Conservation (phyloP, 2,329 filamentous ascomycete species). For the Trichoderma simmonsii region DNA sequence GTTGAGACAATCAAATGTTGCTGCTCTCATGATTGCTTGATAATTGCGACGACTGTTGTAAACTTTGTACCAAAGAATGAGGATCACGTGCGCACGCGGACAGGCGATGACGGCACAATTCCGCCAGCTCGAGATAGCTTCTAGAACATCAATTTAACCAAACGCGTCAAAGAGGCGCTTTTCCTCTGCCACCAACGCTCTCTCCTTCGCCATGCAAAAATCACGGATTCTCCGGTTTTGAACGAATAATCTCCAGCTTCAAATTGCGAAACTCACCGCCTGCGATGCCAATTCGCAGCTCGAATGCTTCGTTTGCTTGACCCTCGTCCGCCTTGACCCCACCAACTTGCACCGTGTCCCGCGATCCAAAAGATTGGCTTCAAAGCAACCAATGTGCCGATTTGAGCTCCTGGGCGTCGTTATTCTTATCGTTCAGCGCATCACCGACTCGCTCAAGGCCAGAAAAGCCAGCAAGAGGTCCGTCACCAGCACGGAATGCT, state of each 20-base stretch:
- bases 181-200: background rate
- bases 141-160: background rate
- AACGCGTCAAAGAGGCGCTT: constrained; percentile 11
- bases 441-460: constrained; percentile 39
- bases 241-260: background rate
- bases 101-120: constrained; percentile 12
- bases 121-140: background rate
- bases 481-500: background rate
- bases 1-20: background rate
- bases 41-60: background rate
- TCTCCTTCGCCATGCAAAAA: background rate
- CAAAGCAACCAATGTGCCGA: constrained; percentile 45
- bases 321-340: constrained; percentile 7
- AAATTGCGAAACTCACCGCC: background rate
- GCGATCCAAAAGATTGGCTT: background rate
- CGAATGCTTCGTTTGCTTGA: background rate
- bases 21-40: background rate
- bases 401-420: constrained; percentile 51
- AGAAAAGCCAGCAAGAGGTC: constrained; percentile 32
- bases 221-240: background rate
- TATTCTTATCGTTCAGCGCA: constrained; percentile 46
- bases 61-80: background rate
- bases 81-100: constrained; percentile 13
- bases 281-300: background rate
- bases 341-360: background rate